phyloP scores from a whole-genome alignment of 1,139 yeast genomes.

The Candida sp. region DNA sequence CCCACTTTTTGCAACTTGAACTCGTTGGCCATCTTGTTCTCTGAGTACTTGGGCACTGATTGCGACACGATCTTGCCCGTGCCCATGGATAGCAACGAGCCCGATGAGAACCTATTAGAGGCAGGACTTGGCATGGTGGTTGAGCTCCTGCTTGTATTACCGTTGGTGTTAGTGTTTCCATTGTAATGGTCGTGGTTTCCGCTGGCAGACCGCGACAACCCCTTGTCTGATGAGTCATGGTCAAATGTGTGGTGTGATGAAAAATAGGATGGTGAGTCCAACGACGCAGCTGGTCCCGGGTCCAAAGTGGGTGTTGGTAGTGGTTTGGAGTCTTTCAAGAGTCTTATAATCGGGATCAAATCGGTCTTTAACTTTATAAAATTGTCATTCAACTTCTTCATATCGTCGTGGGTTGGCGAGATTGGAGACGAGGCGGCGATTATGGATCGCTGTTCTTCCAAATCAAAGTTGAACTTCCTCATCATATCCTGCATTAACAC shows the following conservation, averaged over 20 bases:
- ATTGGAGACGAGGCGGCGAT: slow-evolving; percentile 19
- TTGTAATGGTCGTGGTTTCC: slow-evolving; percentile 1
- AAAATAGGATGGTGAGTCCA: slow-evolving; percentile 40
- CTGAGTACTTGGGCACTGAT: slow-evolving; percentile 24
- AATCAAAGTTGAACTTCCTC: slow-evolving; percentile 23
- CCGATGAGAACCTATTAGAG: slow-evolving; percentile 43
- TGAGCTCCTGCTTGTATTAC: slow-evolving; percentile 6
- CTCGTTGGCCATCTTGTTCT: slow-evolving; percentile 12
- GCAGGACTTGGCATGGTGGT: slow-evolving; percentile 41
- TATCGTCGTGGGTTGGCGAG: slow-evolving; percentile 32
- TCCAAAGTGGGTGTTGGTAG: slow-evolving; percentile 59
- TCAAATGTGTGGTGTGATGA: slow-evolving; percentile 20
- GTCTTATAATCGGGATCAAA: slow-evolving; percentile 54
- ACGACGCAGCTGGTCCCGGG: slow-evolving; percentile 33
- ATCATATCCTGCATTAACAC: slow-evolving; percentile 43
- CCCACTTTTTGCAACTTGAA: slow-evolving; percentile 17
- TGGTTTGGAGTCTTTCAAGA: slow-evolving; percentile 58
- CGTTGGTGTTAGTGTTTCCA: background rate
- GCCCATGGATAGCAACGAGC: slow-evolving; percentile 43
- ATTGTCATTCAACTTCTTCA: slow-evolving; percentile 49
- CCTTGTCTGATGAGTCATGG: slow-evolving; percentile 11
- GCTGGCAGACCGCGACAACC: slow-evolving; percentile 10
- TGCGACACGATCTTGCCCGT: slow-evolving; percentile 45
- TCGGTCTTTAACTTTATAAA: slow-evolving; percentile 55
- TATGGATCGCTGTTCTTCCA: slow-evolving; percentile 16